Evolutionary conservation across 2,329 filamentous ascomycete genomes (phyloP).

Genomic region (Cordyceps tenuipes): DNA sequence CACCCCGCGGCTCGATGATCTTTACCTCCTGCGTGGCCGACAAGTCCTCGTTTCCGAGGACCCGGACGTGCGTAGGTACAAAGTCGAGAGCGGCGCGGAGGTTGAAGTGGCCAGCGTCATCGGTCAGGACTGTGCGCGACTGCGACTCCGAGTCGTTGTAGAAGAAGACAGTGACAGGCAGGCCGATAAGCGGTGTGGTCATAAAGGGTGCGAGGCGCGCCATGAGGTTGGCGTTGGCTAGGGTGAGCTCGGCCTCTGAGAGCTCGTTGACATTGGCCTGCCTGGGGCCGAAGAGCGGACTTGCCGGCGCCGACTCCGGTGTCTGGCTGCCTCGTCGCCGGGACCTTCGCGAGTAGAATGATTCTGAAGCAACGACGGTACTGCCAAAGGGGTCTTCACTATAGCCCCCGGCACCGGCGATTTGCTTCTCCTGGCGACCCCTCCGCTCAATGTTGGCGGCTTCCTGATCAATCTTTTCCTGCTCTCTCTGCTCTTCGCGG

Average conservation of each 20-base stretch:
- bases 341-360: conserved; percentile 20
- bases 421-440: conserved; percentile 62
- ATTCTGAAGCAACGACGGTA: conserved; percentile 25
- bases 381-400: conserved; percentile 54
- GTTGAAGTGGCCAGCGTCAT: conserved; percentile 82
- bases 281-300: conserved; percentile 33
- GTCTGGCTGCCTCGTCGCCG: conserved; percentile 26
- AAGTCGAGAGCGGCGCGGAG: conserved; percentile 78
- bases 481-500: conserved; percentile 43
- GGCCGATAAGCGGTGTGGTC: conserved; percentile 68
- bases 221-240: conserved; percentile 83
- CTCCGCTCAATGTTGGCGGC: conserved; percentile 67
- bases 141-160: conserved; percentile 79
- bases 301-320: conserved; percentile 33
- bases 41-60: conserved; percentile 77
- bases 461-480: conserved; percentile 62
- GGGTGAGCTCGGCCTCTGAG: conserved; percentile 63
- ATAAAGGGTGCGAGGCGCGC: conserved; percentile 82
- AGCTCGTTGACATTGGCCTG: conserved; percentile 47
- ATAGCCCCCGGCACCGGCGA: conserved; percentile 63
- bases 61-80: conserved; percentile 78
- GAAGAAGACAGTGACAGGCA: conserved; percentile 87
- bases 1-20: conserved; percentile 67
- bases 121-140: conserved; percentile 75
- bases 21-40: conserved; percentile 72